A percentile compares a stretch with the other conserved stretches of the same genome.
These are phyloP conservation scores for Aspergillus bridgeri DNA, from an alignment of 495 filamentous ascomycete genomes.

Conservation along the genomic window DNA sequence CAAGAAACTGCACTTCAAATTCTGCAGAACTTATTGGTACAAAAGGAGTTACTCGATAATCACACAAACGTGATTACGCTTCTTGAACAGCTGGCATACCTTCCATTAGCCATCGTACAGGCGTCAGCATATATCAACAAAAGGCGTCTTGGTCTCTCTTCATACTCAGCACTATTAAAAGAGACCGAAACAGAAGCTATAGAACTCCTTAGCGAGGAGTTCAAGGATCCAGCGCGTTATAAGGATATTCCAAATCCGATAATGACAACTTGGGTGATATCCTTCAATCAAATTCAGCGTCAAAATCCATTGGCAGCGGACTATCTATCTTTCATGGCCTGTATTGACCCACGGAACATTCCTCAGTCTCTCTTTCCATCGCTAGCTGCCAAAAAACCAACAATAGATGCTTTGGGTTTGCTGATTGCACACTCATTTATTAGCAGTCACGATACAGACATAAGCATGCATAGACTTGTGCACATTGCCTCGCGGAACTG, in stretches of 20 bases:
- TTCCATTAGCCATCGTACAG: slow-evolving; percentile 48
- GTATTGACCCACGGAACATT: slow-evolving; percentile 41
- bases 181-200: slow-evolving; percentile 27
- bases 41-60: slow-evolving; percentile 19
- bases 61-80: slow-evolving; percentile 21
- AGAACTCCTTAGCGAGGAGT: slow-evolving; percentile 36
- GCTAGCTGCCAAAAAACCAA: too few species aligned
- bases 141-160: slow-evolving; percentile 23
- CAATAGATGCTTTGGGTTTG: too few species aligned
- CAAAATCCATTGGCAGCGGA: slow-evolving; percentile 32
- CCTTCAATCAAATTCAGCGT: slow-evolving; percentile 41
- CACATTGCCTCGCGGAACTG: slow-evolving; percentile 33
- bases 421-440: slow-evolving; percentile 23
- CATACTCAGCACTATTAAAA: slow-evolving; percentile 30
- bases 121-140: slow-evolving; percentile 48
- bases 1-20: slow-evolving; percentile 14
- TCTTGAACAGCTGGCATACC: slow-evolving; percentile 32
- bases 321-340: slow-evolving; percentile 39
- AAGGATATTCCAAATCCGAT: slow-evolving; percentile 34
- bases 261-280: slow-evolving; percentile 44
- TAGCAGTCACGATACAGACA: slow-evolving; percentile 9
- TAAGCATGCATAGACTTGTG: slow-evolving; percentile 33
- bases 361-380: too few species aligned
- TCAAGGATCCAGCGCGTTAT: slow-evolving; percentile 36
- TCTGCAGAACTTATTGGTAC: slow-evolving; percentile 15